Base-by-base conservation (phyloP, 495 filamentous ascomycete genomes). In the Trichoderma parareesei region DNA sequence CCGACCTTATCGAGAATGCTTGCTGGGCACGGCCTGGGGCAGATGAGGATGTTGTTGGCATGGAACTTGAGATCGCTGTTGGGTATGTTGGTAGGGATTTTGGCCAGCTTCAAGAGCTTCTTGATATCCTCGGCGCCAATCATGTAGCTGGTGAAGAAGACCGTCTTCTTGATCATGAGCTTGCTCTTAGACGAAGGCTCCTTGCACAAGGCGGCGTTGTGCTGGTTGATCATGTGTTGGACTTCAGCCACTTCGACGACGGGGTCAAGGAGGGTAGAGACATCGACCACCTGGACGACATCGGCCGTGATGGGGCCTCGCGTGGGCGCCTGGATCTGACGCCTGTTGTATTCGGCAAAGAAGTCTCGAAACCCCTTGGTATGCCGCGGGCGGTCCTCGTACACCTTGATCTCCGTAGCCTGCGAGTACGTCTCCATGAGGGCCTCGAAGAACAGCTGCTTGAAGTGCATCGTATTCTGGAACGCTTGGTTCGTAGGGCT, bases 101-200 rank as follows among this genome's bases (percentile, higher is more conserved):
- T 78, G 48, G 88, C 77, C 61, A 92, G 83, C 3, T 81, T 79
- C 59, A 91, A 82, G 20, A 98, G 77, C 57, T 82, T 82, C 65
- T 87, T 82, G 5, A 88, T 88, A 69, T 91, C 89, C 38, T 82
- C 71, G 55, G 83, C 78, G 35, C 83, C 81, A 71, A 98, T 86
- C 67, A 97, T 80, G 76, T 98, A 98, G 46, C 91, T 93, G n/a
- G 93, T 97, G 79, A 90, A 98, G 78, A 93, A 91, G 60, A 97
- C 87, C 13, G 86, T 89, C 66, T 91, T 91, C 73, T 88, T 92
- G 72, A 98, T 92, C 62, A 84, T 77, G 55, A 92, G 71, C 69
- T 79, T 81, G 48, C 76, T 71, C 46, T 64, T 69, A 41, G 48
- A 67, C 57, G 70, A 69, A 16, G 70, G 67, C 42, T 76, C 67